phyloP scores from a whole-genome alignment of 2,329 filamentous ascomycete genomes.

The Ceratocystis harringtonii region DNA sequence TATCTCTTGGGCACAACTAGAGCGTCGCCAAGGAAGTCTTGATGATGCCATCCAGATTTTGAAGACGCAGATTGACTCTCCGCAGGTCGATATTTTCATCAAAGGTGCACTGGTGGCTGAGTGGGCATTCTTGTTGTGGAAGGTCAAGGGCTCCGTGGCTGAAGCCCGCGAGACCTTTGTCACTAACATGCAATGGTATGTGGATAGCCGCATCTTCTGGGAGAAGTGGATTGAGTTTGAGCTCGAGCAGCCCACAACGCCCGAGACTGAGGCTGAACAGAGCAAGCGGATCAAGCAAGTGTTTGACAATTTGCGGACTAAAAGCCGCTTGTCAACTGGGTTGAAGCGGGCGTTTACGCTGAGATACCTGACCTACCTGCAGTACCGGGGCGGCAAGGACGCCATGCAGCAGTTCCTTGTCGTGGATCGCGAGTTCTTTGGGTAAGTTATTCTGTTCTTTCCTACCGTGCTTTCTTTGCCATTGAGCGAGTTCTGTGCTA shows the following conservation, averaged over 20 bases:
- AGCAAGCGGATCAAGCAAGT: slow-evolving; percentile 67
- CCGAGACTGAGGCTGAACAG: slow-evolving; percentile 47
- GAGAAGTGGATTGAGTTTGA: slow-evolving; percentile 79
- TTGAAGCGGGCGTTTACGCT: slow-evolving; percentile 62
- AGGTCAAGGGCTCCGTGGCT: slow-evolving; percentile 62
- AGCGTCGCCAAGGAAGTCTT: slow-evolving; percentile 67
- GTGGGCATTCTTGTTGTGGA: slow-evolving; percentile 79
- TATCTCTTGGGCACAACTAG: slow-evolving; percentile 71
- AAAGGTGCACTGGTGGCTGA: slow-evolving; percentile 80
- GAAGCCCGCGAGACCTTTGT: slow-evolving; percentile 73
- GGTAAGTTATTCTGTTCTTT: slow-evolving; percentile 35
- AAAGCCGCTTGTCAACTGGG: slow-evolving; percentile 51
- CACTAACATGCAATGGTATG: slow-evolving; percentile 69
- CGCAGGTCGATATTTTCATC: slow-evolving; percentile 56
- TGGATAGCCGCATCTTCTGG: slow-evolving; percentile 82
- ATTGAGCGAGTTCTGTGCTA: not conserved
- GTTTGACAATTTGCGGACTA: slow-evolving; percentile 56
- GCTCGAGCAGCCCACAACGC: slow-evolving; percentile 59
- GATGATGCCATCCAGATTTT: slow-evolving; percentile 75
- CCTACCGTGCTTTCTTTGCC: not conserved
- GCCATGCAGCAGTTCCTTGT: slow-evolving; percentile 74
- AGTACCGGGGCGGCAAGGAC: slow-evolving; percentile 67
- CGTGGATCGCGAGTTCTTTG: slow-evolving; percentile 76
- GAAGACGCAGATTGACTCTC: slow-evolving; percentile 63
- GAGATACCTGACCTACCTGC: slow-evolving; percentile 67